Conservation (phyloP, 257 asterid species). For the Jacaranda copaia region DNA sequence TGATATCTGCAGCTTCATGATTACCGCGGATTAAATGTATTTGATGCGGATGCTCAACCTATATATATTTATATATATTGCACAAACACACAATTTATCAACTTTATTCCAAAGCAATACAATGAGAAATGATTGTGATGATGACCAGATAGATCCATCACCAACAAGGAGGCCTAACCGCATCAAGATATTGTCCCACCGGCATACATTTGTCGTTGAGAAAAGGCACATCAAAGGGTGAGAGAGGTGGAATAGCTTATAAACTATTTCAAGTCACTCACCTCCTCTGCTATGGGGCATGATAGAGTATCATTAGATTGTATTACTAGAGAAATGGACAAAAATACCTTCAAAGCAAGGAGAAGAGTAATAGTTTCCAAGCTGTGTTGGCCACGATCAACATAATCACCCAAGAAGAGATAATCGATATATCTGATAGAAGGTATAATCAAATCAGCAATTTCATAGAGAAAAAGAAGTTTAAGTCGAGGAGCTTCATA, state of each 20-base stretch:
- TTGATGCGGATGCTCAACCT: conserved; percentile 92
- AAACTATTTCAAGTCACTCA: too few species aligned
- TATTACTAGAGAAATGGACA: conserved; percentile 16
- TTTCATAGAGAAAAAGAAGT: too few species aligned
- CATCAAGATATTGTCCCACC: too few species aligned
- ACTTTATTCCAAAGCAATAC: not conserved
- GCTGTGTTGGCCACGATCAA: conserved; percentile 99
- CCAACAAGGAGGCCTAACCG: too few species aligned
- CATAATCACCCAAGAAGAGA: conserved; percentile 99
- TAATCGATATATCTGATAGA: conserved; percentile 88
- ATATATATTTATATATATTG: conserved; percentile 34
- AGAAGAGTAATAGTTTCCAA: conserved; percentile 96
- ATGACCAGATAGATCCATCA: too few species aligned
- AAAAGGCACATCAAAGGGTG: too few species aligned
- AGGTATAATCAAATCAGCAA: conserved; percentile 46
- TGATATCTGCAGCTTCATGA: conserved; percentile 99
- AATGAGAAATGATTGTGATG: not conserved
- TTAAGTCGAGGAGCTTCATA: too few species aligned
- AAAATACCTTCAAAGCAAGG: conserved; percentile 85
- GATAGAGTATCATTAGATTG: too few species aligned
- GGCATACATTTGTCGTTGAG: too few species aligned
- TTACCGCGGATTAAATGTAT: conserved; percentile 95
- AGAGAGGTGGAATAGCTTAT: too few species aligned
- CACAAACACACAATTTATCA: conserved; percentile 9
- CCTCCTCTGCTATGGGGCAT: too few species aligned